Base-by-base conservation (phyloP, 2,329 filamentous ascomycete species). In the Colletotrichum sp. region DNA sequence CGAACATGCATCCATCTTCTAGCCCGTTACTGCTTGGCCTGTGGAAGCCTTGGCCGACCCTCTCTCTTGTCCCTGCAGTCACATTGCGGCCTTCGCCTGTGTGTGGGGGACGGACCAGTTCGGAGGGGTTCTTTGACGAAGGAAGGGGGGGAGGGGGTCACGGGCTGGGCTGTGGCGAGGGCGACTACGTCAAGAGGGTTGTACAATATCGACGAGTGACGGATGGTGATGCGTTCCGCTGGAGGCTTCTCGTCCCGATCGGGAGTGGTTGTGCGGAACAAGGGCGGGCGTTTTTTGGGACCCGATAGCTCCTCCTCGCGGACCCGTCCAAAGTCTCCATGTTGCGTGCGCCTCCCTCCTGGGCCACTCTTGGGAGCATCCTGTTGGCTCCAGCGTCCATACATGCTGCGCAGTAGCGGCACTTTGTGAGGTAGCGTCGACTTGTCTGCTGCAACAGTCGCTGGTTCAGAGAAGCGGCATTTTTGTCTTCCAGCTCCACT, bases 151-250 rank as follows among this genome's bases (percentile, higher is more conserved):
- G 26, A 18, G 44, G 34, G 67, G 70, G 64, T 72, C 73, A 64
- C 64, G 70, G 64, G 70, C 57, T 63, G 48, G 65, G 64, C 44
- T 66, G 73, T 75, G 73, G 73, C 69, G 57, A 75, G 63, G 26
- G 72, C 36, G 32, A 68, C 73, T 68, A 73, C 73, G 73, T 75
- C 70, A 75, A 73, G 73, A 68, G 16, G 73, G 69, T 68, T 68
- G 48, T 64, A 73, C 73, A 60, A 59, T 36, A 48, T 64, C 57
- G 39, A 59, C 59, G 52, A 67, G 63, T 72, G 63, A 65, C 59
- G 69, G 52, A 57, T 60, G 57, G 73, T 36, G 73, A 75, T 75
- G 73, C 34, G 57, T 26, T 69, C 39, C 64, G 64, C 26, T 52
- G 30, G 52, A 73, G 39, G 36, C 44, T 57, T 26, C 18, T 44